Base-by-base conservation (phyloP, 805 yeast genomes). In the Cyberlindnera misumaiensis region DNA sequence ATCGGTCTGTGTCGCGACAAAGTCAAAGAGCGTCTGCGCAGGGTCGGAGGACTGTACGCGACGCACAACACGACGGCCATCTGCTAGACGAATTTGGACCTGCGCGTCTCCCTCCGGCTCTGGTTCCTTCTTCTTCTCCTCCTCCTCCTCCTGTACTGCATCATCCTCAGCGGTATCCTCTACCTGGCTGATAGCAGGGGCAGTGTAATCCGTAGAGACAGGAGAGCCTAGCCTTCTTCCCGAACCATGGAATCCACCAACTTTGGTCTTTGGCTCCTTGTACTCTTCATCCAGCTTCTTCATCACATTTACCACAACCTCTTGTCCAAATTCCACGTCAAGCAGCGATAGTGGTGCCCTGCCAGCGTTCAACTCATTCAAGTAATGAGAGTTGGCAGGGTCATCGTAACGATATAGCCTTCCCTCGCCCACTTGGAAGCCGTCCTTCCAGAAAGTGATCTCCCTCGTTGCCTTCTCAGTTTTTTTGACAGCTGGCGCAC, bases 381-480 rank as follows among this genome's bases (percentile, higher is more conserved):
- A 67, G 47, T 85, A 83, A 32, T 71, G 73, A 34, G 80, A 80
- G 58, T 90, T 93, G n/a, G 73, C 77, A 5, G 96, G 96, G 58
- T 93, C 97, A 53, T 90, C 96, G 58, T 88, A 93, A 42, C 93
- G 70, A 58, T 74, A 81, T 40, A 93, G 70, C 17, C 76, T 75
- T 3, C 97, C 97, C 35, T 89, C 96, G 25, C 93, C 97, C 18
- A 93, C 88, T 45, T 87, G 86, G 63, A 93, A 93, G 2, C 98
- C 98, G 53, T 93, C 90, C 49, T 79, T 82, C 98, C 98, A 93
- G 59, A 93, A 90, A 0, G 95, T 86, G 45, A 93, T 82, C 31
- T 83, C 83, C 54, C 97, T 73, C 13, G 73, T 70, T 5, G 82
- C 96, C 42, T 76, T 79, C 29, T 63, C 67, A 4, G 58, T 52